A percentile compares a stretch with the other conserved stretches of the same genome.
Conservation (phyloP, 768 basidiomycete genomes). For the Boletus insuetus region DNA sequence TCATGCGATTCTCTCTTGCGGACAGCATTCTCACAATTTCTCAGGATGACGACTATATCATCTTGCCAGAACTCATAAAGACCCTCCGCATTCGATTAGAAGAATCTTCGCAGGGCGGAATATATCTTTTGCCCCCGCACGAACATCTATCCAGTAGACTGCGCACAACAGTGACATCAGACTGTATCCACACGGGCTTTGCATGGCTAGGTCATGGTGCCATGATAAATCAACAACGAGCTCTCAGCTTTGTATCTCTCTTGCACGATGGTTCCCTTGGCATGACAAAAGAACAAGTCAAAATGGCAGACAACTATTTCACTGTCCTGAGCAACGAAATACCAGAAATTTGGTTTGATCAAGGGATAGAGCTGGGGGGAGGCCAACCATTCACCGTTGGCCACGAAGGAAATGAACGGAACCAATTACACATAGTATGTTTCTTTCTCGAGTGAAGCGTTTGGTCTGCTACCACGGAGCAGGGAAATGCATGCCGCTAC, state of each 20-base stretch:
- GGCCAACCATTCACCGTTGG: constrained; percentile 64
- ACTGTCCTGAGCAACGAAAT: constrained; percentile 53
- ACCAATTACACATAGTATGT: constrained; percentile 57
- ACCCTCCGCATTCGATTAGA: constrained; percentile 44
- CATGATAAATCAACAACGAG: constrained; percentile 45
- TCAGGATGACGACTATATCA: constrained; percentile 69
- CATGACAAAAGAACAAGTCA: constrained; percentile 46
- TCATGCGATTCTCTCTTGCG: neutral
- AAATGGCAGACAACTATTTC: constrained; percentile 74
- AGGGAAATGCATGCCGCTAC: constrained; percentile 47
- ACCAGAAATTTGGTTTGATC: constrained; percentile 64
- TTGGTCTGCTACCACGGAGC: neutral
- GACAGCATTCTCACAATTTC: constrained; percentile 40
- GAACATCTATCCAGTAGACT: constrained; percentile 57
- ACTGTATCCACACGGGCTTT: constrained; percentile 50
- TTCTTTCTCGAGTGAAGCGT: neutral
- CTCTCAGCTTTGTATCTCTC: constrained; percentile 47
- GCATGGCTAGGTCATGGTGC: constrained; percentile 69
- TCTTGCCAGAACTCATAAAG: constrained; percentile 55
- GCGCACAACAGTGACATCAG: constrained; percentile 38
- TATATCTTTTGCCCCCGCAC: constrained; percentile 59
- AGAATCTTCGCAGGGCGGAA: constrained; percentile 25
- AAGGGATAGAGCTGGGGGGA: constrained; percentile 57
- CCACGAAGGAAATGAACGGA: constrained; percentile 53
- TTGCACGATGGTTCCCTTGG: constrained; percentile 38